phyloP scores from a whole-genome alignment of 148 eudicot genomes.

The Vaccinium corymbosum region DNA sequence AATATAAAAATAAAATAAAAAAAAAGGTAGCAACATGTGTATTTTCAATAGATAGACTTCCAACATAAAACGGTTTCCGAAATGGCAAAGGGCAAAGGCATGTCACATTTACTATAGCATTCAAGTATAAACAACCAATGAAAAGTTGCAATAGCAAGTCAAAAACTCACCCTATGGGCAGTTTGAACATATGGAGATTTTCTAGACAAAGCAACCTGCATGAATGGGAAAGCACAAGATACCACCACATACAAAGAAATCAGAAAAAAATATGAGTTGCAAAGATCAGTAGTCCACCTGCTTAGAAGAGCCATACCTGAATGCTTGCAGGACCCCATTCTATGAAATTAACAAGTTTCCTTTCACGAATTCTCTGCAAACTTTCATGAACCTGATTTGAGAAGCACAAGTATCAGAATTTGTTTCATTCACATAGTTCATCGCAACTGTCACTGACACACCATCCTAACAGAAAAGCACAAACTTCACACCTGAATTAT shows the following conservation, averaged over 20 bases:
- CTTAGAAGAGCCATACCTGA: conserved; percentile 48
- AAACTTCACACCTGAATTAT: background rate
- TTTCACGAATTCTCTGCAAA: conserved; percentile 93
- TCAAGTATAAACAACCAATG: background rate
- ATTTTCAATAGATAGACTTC: background rate
- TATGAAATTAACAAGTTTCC: conserved; percentile 95
- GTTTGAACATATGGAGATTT: conserved; percentile 98
- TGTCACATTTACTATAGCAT: background rate
- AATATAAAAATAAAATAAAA: background rate
- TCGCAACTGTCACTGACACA: background rate
- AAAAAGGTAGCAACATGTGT: background rate
- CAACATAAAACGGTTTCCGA: background rate
- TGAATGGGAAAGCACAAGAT: conserved; percentile 15
- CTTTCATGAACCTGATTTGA: conserved; percentile 82
- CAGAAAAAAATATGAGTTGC: background rate
- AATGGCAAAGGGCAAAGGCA: conserved; percentile 8
- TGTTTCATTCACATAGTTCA: background rate
- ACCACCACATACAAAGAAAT: background rate
- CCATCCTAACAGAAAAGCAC: conserved; percentile 9
- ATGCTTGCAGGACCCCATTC: conserved; percentile 99
- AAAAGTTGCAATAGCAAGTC: conserved; percentile 12
- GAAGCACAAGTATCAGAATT: background rate
- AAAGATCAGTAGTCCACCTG: background rate
- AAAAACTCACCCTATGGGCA: conserved; percentile 72
- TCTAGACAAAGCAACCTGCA: conserved; percentile 93